Base-by-base conservation (phyloP, 495 filamentous ascomycete genomes). In the Daldinia bambusicola region DNA sequence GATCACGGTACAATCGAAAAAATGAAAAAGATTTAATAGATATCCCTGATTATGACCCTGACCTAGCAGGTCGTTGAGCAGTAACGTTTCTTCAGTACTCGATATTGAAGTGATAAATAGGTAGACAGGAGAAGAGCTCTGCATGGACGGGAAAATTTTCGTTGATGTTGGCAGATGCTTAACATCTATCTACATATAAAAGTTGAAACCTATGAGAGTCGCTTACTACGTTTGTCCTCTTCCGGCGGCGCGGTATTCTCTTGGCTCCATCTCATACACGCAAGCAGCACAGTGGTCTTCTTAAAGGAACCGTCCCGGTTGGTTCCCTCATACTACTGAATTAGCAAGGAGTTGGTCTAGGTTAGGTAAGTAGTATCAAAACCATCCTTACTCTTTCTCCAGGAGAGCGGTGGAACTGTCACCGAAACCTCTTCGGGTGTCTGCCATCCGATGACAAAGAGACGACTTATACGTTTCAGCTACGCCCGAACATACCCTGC, bases 381-480 rank as follows among this genome's bases (percentile, higher is more conserved):
- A 20, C 34, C 2, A 22, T 30, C 55, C 26, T 61, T 55, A 26
- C 50, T 56, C 51, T 26, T 52, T 43, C 34, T 63, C 63, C 61
- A 66, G 26, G 69, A 63, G 68, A 70, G 57, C 31, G 6, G 30
- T 31, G n/a, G 16, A 58, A 38, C 36, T 61, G 37, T 63, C 55
- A 30, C 45, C 34, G 8, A 52, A 34, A 7, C 9, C 9, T 55
- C 32, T 18, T 65, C 70, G 65, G 70, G 43, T 72, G 41, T 51
- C 32, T 18, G 14, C 36, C 56, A 72, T 72, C 70, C 70, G 70
- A 68, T 41, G 65, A 55, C 41, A 69, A 68, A 61, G 34, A 57
- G 65, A 60, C 16, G 36, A 16, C 40, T 41, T 41, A 16, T 68
- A 57, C 55, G 70, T 72, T 72, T 72, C 70, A 72, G 70, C 56